Base-by-base conservation (phyloP, 2,329 filamentous ascomycete genomes). In the Epicoccum nigrum region DNA sequence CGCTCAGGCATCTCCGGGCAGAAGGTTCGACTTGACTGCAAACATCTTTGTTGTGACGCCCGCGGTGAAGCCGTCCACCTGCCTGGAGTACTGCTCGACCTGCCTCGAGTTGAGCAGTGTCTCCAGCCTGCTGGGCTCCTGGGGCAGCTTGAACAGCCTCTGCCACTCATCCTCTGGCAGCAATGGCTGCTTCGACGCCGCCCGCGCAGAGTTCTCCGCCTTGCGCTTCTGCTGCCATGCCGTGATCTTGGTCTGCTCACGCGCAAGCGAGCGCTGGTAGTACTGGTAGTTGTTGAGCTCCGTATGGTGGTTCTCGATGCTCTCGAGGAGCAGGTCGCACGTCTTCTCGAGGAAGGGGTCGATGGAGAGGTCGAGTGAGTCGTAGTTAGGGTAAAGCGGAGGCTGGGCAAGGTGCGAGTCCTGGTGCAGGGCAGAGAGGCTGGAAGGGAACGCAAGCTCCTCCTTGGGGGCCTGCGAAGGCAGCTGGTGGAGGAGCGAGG, bases 211-310 rank as follows among this genome's bases (percentile, higher is more conserved):
- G 72, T 99, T 99, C 83, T 99, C 94, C 13, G 90, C 87, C 81
- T 96, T 96, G 72, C 94, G 88, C 86, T 99, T 97, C 56, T 87
- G 80, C 79, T 97, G 93, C 94, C 94, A 99, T 61, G 92, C 88
- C 47, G 90, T 87, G 67, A 99, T 97, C 85, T 97, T 99, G 68
- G 89, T 80, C 80, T 99, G 94, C 80, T 99, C 94, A 65, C 94
- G 90, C 45, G 87, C 88, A 51, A 97, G 83, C 71, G 95, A 92
- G 69, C 94, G 86, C 79, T 97, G 92, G 81, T 97, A 97, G 83
- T 89, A 90, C 77, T 97, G 92, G 81, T 95, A 94, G 84, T 99
- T 99, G 86, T 97, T 97, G 74, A 96, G 88, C 78, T 99, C 94
- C 54, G 92, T 96, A 80, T 97, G 94, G 81, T 99, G 94, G 48